A percentile compares a stretch with the other conserved stretches of the same genome.
Evolutionary conservation across 192 early-diverging fungal species (phyloP).

Genomic region (Coemansia furcata): DNA sequence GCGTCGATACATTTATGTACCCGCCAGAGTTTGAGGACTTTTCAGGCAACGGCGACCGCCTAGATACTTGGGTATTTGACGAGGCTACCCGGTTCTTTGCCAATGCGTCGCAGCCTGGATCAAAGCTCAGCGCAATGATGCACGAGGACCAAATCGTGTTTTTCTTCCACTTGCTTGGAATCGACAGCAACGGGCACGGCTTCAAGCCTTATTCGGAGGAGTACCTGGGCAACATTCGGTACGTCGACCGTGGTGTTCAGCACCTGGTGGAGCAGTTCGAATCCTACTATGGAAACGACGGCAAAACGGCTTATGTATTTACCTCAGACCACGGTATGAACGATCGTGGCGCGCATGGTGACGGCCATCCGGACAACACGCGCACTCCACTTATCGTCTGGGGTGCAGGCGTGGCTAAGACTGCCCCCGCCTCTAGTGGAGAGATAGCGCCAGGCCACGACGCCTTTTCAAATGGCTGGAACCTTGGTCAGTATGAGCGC

Average conservation of each 20-base stretch:
- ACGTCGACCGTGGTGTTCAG: constrained; percentile 77
- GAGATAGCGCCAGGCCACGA: constrained; percentile 68
- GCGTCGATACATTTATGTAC: constrained; percentile 92
- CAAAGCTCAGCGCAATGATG: constrained; percentile 57
- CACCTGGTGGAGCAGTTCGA: constrained; percentile 69
- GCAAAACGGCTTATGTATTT: constrained; percentile 85
- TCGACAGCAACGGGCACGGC: constrained; percentile 94
- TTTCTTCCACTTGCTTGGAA: constrained; percentile 91
- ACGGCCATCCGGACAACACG: constrained; percentile 95
- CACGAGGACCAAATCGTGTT: constrained; percentile 79
- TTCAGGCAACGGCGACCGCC: constrained; percentile 74
- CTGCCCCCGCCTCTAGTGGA: constrained; percentile 31
- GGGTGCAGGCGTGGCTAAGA: constrained; percentile 83
- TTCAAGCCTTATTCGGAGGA: constrained; percentile 79
- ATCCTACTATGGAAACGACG: constrained; percentile 75
- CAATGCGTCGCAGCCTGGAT: constrained; percentile 18
- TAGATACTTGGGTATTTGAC: constrained; percentile 94
- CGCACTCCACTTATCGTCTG: constrained; percentile 91
- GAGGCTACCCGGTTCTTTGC: constrained; percentile 72
- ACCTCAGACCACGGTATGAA: constrained; percentile 97
- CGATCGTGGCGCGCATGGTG: constrained; percentile 88
- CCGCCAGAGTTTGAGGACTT: constrained; percentile 85
- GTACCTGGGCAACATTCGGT: constrained; percentile 82
- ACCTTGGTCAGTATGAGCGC: constrained; percentile 59
- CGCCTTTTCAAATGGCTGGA: constrained; percentile 71